Base-by-base conservation (phyloP, 805 yeast species). In the Cyberlindnera saturnus region DNA sequence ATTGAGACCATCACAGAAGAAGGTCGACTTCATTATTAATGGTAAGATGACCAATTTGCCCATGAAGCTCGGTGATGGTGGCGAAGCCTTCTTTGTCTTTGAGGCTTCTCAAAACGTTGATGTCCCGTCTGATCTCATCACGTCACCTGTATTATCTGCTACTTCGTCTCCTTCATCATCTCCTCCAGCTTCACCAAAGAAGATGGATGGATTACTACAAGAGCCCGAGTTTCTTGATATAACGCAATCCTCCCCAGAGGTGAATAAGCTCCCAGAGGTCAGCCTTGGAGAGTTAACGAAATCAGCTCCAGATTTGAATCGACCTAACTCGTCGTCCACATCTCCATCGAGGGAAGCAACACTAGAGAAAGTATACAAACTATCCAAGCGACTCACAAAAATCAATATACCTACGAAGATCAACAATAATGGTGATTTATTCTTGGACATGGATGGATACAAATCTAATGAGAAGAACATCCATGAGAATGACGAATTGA, bases 21-120 rank as follows among this genome's bases (percentile, higher is more conserved):
- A 87, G 61, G 95, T 91, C 42, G 95, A 85, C 44, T 82, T 93
- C 50, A 75, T 79, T 34, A 95, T 93, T 33, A 93, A 93, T 64
- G 97, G 84, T 32, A 74, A 74, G 46, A 72, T 79, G 37, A 84
- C 95, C 0, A 82, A 86, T 52, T 67, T 91, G 38, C 96, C 96
- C 8, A 93, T 93, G 98, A 93, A 93, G 62, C 69, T 93, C 36
- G 96, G 96, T 14, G 99, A 93, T 47, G 96, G 95, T 7, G 99
- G 99, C 13, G 99, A 93, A 63, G 99, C 98, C 0, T 89, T 89
- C 61, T 93, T 93, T 59, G 98, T 93, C 34, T 91, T 93, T 66
- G 96, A 89, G 57, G 85, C 96, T 1, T 74, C 74, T 33, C 76
- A 74, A 35, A 73, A 73, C 36, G 57, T 62, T 9, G 67, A 67